phyloP scores from a whole-genome alignment of 1,139 yeast species.

The Kodamaea anthophila region DNA sequence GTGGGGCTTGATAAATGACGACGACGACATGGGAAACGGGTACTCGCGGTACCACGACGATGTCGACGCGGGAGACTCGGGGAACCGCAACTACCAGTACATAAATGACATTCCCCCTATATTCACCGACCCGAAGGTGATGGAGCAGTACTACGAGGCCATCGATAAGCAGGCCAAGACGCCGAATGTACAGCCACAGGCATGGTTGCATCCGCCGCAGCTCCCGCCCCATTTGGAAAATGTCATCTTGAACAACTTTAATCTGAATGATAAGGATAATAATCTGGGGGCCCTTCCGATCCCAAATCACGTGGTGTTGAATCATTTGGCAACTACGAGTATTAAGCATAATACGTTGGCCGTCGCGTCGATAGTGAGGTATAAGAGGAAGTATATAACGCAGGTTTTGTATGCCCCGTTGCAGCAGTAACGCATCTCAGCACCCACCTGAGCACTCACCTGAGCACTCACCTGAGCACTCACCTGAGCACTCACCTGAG shows the following conservation, averaged over 20 bases:
- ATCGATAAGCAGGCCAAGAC: conserved; percentile 63
- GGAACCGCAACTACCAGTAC: conserved; percentile 33
- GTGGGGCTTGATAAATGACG: conserved; percentile 55
- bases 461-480: too few species aligned
- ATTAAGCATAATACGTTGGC: conserved; percentile 45
- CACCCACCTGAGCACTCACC: too few species aligned
- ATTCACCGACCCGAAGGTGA: conserved; percentile 66
- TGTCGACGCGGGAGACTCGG: conserved; percentile 23
- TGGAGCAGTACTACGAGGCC: conserved; percentile 62
- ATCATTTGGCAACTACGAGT: conserved; percentile 45
- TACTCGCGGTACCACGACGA: conserved; percentile 70
- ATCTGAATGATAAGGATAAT: conserved; percentile 41
- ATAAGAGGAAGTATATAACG: conserved; percentile 43
- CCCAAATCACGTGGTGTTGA: conserved; percentile 44
- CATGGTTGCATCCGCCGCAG: conserved; percentile 61
- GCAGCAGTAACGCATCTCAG: conserved; percentile 26
- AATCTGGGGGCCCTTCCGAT: conserved; percentile 46
- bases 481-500: too few species aligned
- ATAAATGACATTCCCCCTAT: conserved; percentile 81
- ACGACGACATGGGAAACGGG: conserved; percentile 79
- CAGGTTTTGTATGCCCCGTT: conserved; percentile 46
- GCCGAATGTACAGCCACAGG: conserved; percentile 57
- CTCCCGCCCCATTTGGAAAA: conserved; percentile 46
- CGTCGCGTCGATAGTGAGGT: conserved; percentile 43
- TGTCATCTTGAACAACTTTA: conserved; percentile 42